These are phyloP conservation scores for Globisporangium middletonii DNA, from an alignment of 352 stramenopile species.

Conservation along the genomic window DNA sequence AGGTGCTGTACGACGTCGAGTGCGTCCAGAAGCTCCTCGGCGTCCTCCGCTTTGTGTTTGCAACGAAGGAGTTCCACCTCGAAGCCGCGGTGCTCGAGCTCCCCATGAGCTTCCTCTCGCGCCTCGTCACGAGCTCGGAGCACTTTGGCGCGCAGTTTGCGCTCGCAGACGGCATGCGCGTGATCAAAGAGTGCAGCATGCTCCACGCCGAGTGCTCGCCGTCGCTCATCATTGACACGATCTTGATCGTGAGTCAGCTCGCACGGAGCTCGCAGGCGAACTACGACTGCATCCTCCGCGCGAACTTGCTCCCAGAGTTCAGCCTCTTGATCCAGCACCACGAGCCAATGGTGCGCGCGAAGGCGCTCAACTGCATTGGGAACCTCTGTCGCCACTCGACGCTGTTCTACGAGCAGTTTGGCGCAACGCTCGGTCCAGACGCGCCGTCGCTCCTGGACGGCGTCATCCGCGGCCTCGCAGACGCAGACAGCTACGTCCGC, in stretches of 20 bases:
- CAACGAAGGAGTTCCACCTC: slow-evolving; percentile 41
- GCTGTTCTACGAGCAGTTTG: slow-evolving; percentile 80
- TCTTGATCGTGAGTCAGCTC: slow-evolving; percentile 87
- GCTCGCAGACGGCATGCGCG: slow-evolving; percentile 46
- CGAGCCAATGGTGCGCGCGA: slow-evolving; percentile 79
- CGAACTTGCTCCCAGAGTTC: slow-evolving; percentile 50
- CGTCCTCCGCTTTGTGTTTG: slow-evolving; percentile 60
- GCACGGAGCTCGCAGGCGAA: slow-evolving; percentile 68
- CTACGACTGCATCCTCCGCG: slow-evolving; percentile 57
- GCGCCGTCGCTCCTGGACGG: slow-evolving; percentile 40
- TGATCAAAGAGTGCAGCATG: slow-evolving; percentile 73
- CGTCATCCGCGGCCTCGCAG: slow-evolving; percentile 49
- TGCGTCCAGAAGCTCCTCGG: slow-evolving; percentile 61
- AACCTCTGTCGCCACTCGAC: slow-evolving; percentile 91
- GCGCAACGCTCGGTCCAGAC: slow-evolving; percentile 8
- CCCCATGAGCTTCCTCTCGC: slow-evolving; percentile 76
- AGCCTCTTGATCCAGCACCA: slow-evolving; percentile 47
- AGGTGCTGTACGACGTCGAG: slow-evolving; percentile 62
- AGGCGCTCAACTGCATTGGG: slow-evolving; percentile 88
- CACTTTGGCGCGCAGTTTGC: slow-evolving; percentile 83
- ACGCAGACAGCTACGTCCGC: slow-evolving; percentile 75
- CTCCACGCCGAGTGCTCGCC: slow-evolving; percentile 32
- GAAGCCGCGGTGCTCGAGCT: slow-evolving; percentile 59
- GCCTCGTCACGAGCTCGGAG: slow-evolving; percentile 76
- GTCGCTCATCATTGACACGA: slow-evolving; percentile 67